Percentiles rank a stretch among this genome's conserved stretches.
phyloP scores from a whole-genome alignment of 306 rosid genomes.

The Mimosa bimucronata region DNA sequence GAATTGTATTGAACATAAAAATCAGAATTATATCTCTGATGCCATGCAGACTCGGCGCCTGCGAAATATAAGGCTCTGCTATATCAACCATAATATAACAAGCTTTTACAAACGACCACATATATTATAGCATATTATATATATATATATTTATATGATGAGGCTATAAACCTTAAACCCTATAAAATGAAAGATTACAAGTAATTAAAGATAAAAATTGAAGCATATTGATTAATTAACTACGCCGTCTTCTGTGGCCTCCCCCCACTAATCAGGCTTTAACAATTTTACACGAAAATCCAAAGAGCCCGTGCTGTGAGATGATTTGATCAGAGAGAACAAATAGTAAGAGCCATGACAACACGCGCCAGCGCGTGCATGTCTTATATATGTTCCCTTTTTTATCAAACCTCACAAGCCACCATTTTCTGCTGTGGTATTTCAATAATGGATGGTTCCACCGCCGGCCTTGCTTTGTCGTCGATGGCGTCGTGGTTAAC shows the following conservation, averaged over 20 bases:
- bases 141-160: neutral
- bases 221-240: neutral
- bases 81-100: neutral
- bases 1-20: neutral
- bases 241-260: too few relatives aligned
- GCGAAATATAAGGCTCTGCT: neutral
- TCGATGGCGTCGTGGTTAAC: neutral
- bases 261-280: neutral
- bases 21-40: neutral
- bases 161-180: neutral
- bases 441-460: neutral
- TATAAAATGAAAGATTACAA: neutral
- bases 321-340: neutral
- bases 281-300: constrained; percentile 34
- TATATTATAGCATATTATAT: neutral
- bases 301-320: neutral
- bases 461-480: neutral
- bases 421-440: neutral
- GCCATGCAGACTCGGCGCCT: constrained; percentile 3
- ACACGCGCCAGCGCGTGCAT: constrained; percentile 1
- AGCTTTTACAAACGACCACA: constrained; percentile 12
- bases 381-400: neutral
- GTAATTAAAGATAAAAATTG: constrained; percentile 14
- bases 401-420: constrained; percentile 30
- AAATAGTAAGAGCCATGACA: neutral